phyloP scores from a whole-genome alignment of 2,329 filamentous ascomycete genomes.

The Rutstroemia sydowiana region DNA sequence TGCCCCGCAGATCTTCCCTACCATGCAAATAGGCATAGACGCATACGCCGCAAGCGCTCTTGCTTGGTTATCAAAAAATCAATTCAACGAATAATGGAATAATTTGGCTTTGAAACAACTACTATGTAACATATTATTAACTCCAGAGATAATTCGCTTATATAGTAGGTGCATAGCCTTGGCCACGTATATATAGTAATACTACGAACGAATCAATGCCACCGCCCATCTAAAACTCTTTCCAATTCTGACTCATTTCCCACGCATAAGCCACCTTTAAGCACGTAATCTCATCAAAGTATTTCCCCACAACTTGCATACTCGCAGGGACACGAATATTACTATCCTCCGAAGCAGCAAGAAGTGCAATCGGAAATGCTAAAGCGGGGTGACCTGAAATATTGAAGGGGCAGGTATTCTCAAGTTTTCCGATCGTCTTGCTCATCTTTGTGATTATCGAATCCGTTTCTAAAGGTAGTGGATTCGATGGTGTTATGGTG shows the following conservation, averaged over 20 bases:
- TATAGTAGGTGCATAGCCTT: no score
- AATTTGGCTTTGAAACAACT: no score
- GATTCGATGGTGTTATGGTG: constrained; percentile 34
- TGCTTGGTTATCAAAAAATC: constrained; percentile 31
- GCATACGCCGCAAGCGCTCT: constrained; percentile 42
- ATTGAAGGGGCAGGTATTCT: no score
- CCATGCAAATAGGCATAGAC: constrained; percentile 43
- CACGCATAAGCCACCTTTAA: constrained; percentile 39
- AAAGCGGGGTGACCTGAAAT: no score
- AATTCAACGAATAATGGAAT: not conserved
- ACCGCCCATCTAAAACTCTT: constrained; percentile 2
- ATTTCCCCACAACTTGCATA: not conserved
- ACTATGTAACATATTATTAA: no score
- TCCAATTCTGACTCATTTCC: constrained; percentile 30
- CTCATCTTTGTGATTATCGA: no score
- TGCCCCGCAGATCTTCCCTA: constrained; percentile 51
- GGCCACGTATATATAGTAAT: no score
- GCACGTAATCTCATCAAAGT: not conserved
- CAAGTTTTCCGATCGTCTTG: no score
- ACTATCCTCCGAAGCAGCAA: constrained; percentile 13
- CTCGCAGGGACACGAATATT: constrained; percentile 13
- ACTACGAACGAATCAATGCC: no score
- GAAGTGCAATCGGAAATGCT: no score
- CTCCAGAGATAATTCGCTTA: no score
- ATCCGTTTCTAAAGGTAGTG: no score